Base-by-base conservation (phyloP, 176 grass and related monocot species). In the Cenchrus purpureus region DNA sequence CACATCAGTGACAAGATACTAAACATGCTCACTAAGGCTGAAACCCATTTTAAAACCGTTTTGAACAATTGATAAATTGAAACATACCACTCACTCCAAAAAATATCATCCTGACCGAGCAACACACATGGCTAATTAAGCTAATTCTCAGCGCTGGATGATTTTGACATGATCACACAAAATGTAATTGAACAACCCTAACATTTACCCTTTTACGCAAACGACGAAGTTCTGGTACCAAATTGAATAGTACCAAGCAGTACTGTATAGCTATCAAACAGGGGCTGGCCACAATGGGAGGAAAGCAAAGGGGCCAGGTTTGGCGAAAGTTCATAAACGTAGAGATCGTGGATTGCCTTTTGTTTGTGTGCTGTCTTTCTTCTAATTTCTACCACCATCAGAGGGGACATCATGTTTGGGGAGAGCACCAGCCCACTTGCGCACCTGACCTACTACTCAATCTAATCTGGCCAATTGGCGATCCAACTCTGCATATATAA, bases 401-500 rank as follows among this genome's bases (percentile, higher is more conserved):
- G 63, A 81, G 58, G 79, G 58, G 19, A 90, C 88, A 65, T 19
- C 79, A 50, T 82, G 65, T 50, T 65, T 73, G 73, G 66, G 59
- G 58, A 40, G 73, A 83, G 84, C 79, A 79, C 84, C 67, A 83
- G 37, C 66, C 86, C 84, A 90, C 88, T 90, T 53, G 74, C 88
- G 13, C 84, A 87, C 84, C 59, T 54, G 68, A 52, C 65, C 48
- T 66, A 61, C 48, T 65, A 72, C 73, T 46, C 71, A 40, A 28
- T 64, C 19, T 79, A 42, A 63, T 73, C 22, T 79, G 75, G 65
- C 65, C 51, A 51, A 50, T 84, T 59, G 68, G 49, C 2, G n/a
- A 10, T 17, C 72, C 34, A 65, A 40, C 37, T 44, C 44, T 65
- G 1, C 76, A 51, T 84, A 77, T 71, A 77, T 65, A 83, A 78